These are phyloP conservation scores for Phellopilus nigrolimitatus DNA, from an alignment of 1,284 basidiomycete genomes.

Conservation along the genomic window DNA sequence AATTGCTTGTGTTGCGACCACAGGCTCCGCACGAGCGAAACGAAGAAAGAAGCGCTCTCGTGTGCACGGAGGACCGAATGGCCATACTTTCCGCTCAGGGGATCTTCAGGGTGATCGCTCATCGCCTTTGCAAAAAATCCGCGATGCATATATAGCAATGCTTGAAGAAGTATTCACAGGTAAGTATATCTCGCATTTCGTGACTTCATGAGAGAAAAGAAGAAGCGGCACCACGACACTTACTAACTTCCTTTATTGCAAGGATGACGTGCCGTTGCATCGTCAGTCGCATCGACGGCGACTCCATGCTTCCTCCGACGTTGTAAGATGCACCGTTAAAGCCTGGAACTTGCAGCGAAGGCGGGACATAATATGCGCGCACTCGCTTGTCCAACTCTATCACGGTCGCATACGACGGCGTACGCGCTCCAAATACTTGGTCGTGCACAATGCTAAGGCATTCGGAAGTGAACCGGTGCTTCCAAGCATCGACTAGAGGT, in stretches of 20 bases:
- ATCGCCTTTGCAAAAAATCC: conserved; percentile 68
- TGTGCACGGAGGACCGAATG: conserved; percentile 66
- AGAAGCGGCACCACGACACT: conserved; percentile 26
- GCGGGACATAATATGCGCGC: conserved; percentile 57
- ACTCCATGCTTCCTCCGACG: conserved; percentile 37
- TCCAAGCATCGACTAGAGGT: conserved; percentile 53
- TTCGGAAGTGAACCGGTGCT: conserved; percentile 56
- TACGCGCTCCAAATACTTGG: conserved; percentile 56
- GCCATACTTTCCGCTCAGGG: conserved; percentile 63
- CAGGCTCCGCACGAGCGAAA: conserved; percentile 56
- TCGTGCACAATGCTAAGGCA: conserved; percentile 61
- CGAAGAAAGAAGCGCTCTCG: conserved; percentile 61
- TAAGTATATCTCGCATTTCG: no score
- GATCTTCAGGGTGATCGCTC: conserved; percentile 55
- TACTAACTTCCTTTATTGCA: conserved; percentile 62
- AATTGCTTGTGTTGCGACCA: conserved; percentile 60
- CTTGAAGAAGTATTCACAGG: conserved; percentile 34
- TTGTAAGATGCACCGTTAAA: conserved; percentile 41
- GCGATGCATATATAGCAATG: conserved; percentile 66
- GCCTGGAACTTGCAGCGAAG: conserved; percentile 58
- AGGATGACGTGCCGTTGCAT: conserved; percentile 62
- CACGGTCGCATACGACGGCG: conserved; percentile 54
- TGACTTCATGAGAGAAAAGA: neutral
- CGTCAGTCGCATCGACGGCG: conserved; percentile 48
- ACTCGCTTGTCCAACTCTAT: conserved; percentile 60